Conservation (phyloP, 768 basidiomycete species). For the Pleurotus sapidus region DNA sequence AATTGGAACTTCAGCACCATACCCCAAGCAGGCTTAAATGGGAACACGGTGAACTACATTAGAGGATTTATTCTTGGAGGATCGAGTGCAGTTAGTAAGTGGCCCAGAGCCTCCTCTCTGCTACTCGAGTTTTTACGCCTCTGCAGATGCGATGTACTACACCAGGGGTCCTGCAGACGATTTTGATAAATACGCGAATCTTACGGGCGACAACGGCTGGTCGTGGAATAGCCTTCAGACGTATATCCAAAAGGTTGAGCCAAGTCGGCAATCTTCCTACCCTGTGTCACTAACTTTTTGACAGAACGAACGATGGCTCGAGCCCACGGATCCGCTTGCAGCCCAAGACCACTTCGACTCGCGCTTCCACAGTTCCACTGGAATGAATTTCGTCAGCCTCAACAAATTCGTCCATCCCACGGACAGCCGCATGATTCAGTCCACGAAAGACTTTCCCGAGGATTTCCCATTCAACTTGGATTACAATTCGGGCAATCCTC, state of each 20-base stretch:
- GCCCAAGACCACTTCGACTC: slow-evolving; percentile 22
- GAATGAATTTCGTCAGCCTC: slow-evolving; percentile 18
- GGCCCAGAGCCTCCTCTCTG: no score
- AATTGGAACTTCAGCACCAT: slow-evolving; percentile 19
- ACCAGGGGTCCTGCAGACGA: slow-evolving; percentile 23
- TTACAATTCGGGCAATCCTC: slow-evolving; percentile 25
- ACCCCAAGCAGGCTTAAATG: no score
- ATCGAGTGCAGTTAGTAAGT: no score
- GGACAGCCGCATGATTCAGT: slow-evolving; percentile 19
- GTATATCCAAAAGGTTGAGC: slow-evolving; percentile 19
- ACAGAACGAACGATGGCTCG: slow-evolving; percentile 14
- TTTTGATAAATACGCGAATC: slow-evolving; percentile 18
- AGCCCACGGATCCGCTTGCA: slow-evolving; percentile 21
- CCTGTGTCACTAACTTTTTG: background rate
- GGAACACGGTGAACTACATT: no score
- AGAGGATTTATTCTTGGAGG: no score
- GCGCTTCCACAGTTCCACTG: slow-evolving; percentile 19
- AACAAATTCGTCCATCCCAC: slow-evolving; percentile 14
- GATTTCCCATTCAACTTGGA: slow-evolving; percentile 33
- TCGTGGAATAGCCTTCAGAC: slow-evolving; percentile 22
- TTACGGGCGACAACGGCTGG: slow-evolving; percentile 24
- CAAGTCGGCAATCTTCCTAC: background rate
- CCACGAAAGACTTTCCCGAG: slow-evolving; percentile 16
- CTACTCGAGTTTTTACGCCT: no score
- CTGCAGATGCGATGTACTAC: slow-evolving; percentile 17